Evolutionary conservation across 1,139 yeast species (phyloP).

Genomic region (Suhomyces bribrorum): DNA sequence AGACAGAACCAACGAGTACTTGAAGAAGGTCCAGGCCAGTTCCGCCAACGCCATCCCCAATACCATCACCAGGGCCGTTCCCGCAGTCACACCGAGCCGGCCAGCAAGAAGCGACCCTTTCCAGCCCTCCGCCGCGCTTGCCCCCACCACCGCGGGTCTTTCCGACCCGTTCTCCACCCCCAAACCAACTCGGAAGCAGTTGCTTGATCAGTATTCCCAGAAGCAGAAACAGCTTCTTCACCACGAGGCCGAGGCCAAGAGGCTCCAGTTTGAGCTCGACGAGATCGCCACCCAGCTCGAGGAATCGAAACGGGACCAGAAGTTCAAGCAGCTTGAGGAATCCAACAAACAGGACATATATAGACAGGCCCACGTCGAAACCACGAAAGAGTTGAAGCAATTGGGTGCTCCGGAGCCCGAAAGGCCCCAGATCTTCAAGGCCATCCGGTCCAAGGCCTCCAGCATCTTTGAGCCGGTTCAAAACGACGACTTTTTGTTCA

Average conservation of each 20-base stretch:
- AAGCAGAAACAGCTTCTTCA: slow-evolving; percentile 30
- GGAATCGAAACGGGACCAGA: slow-evolving; percentile 17
- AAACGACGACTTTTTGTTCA: slow-evolving; percentile 1
- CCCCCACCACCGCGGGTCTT: slow-evolving; percentile 4
- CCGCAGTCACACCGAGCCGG: neutral
- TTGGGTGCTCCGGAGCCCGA: slow-evolving; percentile 1
- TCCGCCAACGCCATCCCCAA: neutral
- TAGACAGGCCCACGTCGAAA: slow-evolving; percentile 15
- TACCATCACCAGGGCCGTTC: neutral
- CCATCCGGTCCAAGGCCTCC: slow-evolving; percentile 4
- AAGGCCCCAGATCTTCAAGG: slow-evolving; percentile 1
- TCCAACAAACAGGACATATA: slow-evolving; percentile 10
- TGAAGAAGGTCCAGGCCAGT: slow-evolving; percentile 1
- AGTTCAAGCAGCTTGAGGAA: slow-evolving; percentile 9
- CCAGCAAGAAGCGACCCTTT: neutral
- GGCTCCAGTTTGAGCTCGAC: slow-evolving; percentile 29
- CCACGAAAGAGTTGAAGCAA: slow-evolving; percentile 12
- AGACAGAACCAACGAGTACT: slow-evolving; percentile 5
- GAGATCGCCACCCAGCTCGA: slow-evolving; percentile 28
- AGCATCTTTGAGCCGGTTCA: slow-evolving; percentile 2
- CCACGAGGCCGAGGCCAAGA: slow-evolving; percentile 25
- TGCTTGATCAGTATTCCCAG: slow-evolving; percentile 19
- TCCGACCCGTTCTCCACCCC: slow-evolving; percentile 4
- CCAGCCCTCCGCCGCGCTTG: neutral
- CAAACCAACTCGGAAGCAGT: slow-evolving; percentile 3